These are phyloP conservation scores for Euphorbia celastroides DNA, from an alignment of 441 rosid genomes.

Conservation along the genomic window DNA sequence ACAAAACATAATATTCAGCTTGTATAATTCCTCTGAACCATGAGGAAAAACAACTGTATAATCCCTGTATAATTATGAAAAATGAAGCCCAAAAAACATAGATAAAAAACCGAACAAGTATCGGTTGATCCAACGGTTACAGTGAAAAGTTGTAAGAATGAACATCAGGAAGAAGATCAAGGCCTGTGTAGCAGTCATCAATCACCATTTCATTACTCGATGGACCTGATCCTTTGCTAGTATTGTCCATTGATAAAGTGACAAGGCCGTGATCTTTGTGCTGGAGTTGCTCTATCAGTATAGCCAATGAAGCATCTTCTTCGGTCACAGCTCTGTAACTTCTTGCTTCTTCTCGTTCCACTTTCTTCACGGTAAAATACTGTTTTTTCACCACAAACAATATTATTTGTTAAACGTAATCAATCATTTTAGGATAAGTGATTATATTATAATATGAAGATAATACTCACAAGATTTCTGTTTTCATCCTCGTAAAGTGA, in stretches of 20 bases:
- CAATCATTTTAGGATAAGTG: neutral
- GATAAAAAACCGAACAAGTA: neutral
- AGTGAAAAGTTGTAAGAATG: slow-evolving; percentile 24
- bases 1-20: neutral
- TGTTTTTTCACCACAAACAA: slow-evolving; percentile 16
- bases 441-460: slow-evolving; percentile 14
- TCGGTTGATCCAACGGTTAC: too few species aligned
- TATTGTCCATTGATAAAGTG: slow-evolving; percentile 21
- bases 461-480: slow-evolving; percentile 67
- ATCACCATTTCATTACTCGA: neutral
- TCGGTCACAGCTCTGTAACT: slow-evolving; percentile 21
- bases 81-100: too few species aligned
- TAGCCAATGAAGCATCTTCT: slow-evolving; percentile 47
- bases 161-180: slow-evolving; percentile 32
- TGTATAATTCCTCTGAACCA: neutral
- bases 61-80: too few species aligned
- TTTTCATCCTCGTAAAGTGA: slow-evolving; percentile 65
- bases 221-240: too few species aligned
- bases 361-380: slow-evolving; percentile 47
- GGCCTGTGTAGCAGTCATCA: slow-evolving; percentile 31
- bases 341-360: slow-evolving; percentile 8
- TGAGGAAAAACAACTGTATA: neutral
- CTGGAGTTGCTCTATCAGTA: slow-evolving; percentile 48
- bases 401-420: neutral
- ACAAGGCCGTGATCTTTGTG: slow-evolving; percentile 29